Base-by-base conservation (phyloP, 768 basidiomycete genomes). In the Pholiota microspora region DNA sequence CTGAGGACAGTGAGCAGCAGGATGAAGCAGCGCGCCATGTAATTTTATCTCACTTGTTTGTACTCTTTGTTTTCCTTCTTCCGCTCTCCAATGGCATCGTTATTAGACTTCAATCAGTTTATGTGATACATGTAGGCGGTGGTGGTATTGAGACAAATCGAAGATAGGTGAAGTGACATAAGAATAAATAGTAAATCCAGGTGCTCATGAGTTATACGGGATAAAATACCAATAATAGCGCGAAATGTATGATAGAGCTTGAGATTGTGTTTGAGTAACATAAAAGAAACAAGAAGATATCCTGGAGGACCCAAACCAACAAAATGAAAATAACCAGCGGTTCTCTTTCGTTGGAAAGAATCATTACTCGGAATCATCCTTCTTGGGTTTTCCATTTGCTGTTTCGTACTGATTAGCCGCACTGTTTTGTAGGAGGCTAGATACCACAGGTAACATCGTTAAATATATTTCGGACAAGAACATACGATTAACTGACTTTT, bases 21-120 rank as follows among this genome's bases (percentile, higher is more conserved):
- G 58, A 89, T 97, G 90, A 92, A 88, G 69, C 95, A 98, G 74
- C 82, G 95, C 54, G 92, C 90, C 18, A 66, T 96, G 57, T 94
- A 77, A 58, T 42, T 42, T 57, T 48, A 1, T 2, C 21, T 31
- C 29, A n/a, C 13, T 18, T 29, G 31, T 49, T 29, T 10, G 6
- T 45, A 40, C 15, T 38, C 21, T 50, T 36, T 55, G 35, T 40
- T 18, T 46, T 28, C 25, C 28, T 32, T 25, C 24, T 56, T 42
- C 54, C 49, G 42, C 23, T 36, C 23, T 32, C 44, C 52, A 45
- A 25, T 53, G 49, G 23, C 49, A 51, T n/a, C n/a, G n/a, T 28
- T 40, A 16, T 28, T 51, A 51, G 46, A 48, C 21, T 12, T 21
- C 18, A 12, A 7, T 29, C 18, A 42, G 40, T 21, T 42, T 42